Percentiles rank a stretch among this genome's conserved stretches.
phyloP scores from a whole-genome alignment of 2,329 filamentous ascomycete species.

The Amesomyces nigricolor region DNA sequence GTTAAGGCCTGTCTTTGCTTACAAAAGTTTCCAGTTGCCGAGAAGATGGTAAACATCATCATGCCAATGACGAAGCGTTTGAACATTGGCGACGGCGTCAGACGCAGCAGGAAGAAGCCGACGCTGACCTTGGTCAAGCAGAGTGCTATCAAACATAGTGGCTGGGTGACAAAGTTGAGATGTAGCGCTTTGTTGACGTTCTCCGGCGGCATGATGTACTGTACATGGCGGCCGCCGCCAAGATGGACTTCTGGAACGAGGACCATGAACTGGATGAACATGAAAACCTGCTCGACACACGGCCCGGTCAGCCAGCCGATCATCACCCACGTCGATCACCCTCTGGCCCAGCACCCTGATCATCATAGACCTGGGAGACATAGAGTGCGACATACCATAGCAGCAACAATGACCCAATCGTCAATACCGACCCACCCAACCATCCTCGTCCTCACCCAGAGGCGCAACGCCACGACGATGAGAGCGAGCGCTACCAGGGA shows the following conservation, averaged over 20 bases:
- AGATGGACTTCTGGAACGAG: slow-evolving; percentile 28
- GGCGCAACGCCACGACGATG: slow-evolving; percentile 24
- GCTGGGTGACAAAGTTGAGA: slow-evolving; percentile 32
- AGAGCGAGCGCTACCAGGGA: slow-evolving; percentile 26
- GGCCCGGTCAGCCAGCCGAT: slow-evolving; percentile 5
- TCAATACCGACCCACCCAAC: slow-evolving; percentile 26
- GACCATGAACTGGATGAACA: slow-evolving; percentile 28
- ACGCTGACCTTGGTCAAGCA: slow-evolving; percentile 30
- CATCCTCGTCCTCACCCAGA: slow-evolving; percentile 28
- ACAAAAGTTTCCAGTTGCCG: slow-evolving; percentile 25
- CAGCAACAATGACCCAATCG: slow-evolving; percentile 28
- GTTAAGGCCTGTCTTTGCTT: background rate
- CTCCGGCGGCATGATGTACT: slow-evolving; percentile 25
- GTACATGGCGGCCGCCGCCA: slow-evolving; percentile 28
- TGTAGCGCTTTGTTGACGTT: slow-evolving; percentile 26
- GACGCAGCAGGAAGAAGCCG: slow-evolving; percentile 28
- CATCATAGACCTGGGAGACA: background rate
- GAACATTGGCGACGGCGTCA: slow-evolving; percentile 23
- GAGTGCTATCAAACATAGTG: slow-evolving; percentile 28
- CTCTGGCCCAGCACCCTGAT: background rate
- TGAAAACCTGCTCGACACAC: slow-evolving; percentile 6
- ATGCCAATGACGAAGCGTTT: slow-evolving; percentile 23
- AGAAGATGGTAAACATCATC: slow-evolving; percentile 28
- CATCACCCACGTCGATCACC: background rate
- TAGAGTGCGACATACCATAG: slow-evolving; percentile 24